phyloP scores from a whole-genome alignment of 225 moss, liverwort and hornwort species.

The Lunularia cruciata region DNA sequence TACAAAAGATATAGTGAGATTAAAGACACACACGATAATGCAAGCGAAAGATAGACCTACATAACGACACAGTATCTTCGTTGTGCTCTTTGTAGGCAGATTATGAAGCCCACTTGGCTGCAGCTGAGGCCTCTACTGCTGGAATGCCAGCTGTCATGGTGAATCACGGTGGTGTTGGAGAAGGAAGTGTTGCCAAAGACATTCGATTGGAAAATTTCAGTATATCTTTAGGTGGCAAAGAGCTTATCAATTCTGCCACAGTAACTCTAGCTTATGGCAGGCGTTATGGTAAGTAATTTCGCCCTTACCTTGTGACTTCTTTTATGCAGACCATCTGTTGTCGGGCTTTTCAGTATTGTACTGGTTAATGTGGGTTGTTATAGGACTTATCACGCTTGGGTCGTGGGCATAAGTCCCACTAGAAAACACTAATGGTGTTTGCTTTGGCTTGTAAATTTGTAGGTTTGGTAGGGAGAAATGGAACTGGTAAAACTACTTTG shows the following conservation, averaged over 20 bases:
- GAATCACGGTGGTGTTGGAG: conserved; percentile 93
- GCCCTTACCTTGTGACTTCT: no score
- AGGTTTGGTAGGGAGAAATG: conserved; percentile 98
- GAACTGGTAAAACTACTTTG: conserved; percentile 93
- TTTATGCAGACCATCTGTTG: no score
- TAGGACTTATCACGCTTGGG: no score
- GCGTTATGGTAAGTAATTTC: conserved; percentile 84
- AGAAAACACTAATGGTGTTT: no score
- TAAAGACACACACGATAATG: no score
- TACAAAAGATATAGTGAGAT: no score
- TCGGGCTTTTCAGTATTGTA: no score
- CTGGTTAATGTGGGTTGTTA: no score
- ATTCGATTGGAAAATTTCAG: conserved; percentile 97
- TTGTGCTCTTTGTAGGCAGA: conserved; percentile 56
- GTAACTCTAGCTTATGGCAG: conserved; percentile 96
- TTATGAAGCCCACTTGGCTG: conserved; percentile 94
- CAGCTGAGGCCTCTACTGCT: conserved; percentile 77
- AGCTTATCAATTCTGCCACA: conserved; percentile 95
- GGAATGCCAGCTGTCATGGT: conserved; percentile 99
- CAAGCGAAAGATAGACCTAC: no score
- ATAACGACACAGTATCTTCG: no score
- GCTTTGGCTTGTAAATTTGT: conserved; percentile 4
- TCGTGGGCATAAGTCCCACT: no score
- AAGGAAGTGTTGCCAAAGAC: conserved; percentile 94
- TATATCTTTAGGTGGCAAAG: conserved; percentile 95